Evolutionary conservation across 768 basidiomycete genomes (phyloP).

Genomic region (Suillus americanus): DNA sequence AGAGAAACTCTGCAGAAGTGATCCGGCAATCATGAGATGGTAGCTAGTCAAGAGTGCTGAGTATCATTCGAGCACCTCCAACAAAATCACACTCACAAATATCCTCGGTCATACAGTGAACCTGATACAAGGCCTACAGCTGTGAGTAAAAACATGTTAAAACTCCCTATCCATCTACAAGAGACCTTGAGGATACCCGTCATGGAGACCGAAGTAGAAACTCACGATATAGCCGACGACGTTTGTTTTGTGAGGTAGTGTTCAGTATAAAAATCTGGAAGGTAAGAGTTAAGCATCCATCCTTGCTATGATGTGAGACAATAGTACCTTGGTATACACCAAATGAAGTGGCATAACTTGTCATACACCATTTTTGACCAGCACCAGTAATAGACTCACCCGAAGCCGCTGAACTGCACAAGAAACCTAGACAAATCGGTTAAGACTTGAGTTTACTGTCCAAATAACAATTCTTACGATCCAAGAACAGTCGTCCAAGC

Average conservation of each 20-base stretch:
- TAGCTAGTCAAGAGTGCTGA: not conserved
- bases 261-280: slow-evolving; percentile 38
- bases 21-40: slow-evolving; percentile 14
- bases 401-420: slow-evolving; percentile 33
- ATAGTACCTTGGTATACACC: slow-evolving; percentile 41
- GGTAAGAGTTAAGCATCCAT: not conserved
- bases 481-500: slow-evolving; percentile 28
- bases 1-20: slow-evolving; percentile 20
- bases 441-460: not conserved
- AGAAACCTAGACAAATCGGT: slow-evolving; percentile 23
- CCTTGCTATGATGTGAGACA: not conserved
- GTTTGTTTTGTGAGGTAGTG: slow-evolving; percentile 34
- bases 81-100: slow-evolving; percentile 36
- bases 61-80: not conserved
- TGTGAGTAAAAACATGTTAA: slow-evolving; percentile 41
- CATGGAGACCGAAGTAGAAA: not conserved
- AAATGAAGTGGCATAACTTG: slow-evolving; percentile 35
- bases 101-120: slow-evolving; percentile 50
- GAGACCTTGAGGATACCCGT: not conserved
- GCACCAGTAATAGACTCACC: slow-evolving; percentile 14
- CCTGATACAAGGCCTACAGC: slow-evolving; percentile 42
- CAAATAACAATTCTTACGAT: slow-evolving; percentile 13
- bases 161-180: slow-evolving; percentile 45
- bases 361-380: not conserved
- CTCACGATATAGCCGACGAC: slow-evolving; percentile 38